Base-by-base conservation (phyloP, 176 grass and related monocot genomes). In the Triticum dicoccoides region DNA sequence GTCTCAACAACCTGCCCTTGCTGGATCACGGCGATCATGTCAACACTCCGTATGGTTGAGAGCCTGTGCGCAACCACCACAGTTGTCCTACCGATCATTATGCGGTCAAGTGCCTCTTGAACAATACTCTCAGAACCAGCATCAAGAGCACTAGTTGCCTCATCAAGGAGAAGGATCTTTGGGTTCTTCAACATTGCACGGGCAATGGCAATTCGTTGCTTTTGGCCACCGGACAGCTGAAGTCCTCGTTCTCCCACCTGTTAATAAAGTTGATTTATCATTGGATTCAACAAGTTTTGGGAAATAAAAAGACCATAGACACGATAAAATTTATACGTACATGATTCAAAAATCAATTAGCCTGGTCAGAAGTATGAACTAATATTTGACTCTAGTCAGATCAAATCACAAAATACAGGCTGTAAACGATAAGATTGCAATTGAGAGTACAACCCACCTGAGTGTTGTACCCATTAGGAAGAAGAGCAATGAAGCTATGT, bases 141-240 rank as follows among this genome's bases (percentile, higher is more conserved):
- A 88, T 97, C 94, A 10, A 97, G 80, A 0, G 94, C 92, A 30
- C 94, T 97, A 4, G 94, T 97, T 13, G 94, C 94, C 71, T 97
- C 94, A 20, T 97, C 94, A 17, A 97, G 78, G 15, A 97, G 86
- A 14, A 97, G 80, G 38, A 94, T 92, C 79, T 92, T 94, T 13
- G 94, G 92, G 66, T 92, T 89, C 83, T 97, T 97, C 6, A 97
- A 76, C 94, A 97, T 94, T 21, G 94, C 94, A 44, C 94, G 92
- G 5, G 94, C 94, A 77, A 97, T 97, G 20, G 94, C 94, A 65
- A 97, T 94, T 3, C 94, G 78, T 17, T 97, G 94, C 65, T 97
- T 97, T 82, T 97, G 92, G 38, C 94, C 94, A 35, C 94, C 94
- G 4, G 94, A 97, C 4, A 97, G 80, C 71, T 97, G 94, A 51